A percentile compares a stretch with the other conserved stretches of the same genome.
Conservation (phyloP, 495 filamentous ascomycete genomes). For the Articulospora tetracladia region DNA sequence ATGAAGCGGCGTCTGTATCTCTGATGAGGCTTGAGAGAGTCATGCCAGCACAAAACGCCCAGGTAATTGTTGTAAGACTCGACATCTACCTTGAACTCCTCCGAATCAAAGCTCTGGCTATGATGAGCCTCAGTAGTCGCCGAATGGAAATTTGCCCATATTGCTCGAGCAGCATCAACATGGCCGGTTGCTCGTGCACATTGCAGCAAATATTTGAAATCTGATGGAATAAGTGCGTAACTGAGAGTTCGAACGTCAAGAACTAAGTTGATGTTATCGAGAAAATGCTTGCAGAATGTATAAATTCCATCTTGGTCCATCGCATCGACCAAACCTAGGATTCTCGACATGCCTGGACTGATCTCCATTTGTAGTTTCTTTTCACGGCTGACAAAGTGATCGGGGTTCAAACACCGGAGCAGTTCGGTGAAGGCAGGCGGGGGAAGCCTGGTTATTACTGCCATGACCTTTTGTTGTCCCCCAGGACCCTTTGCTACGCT, state of each 20-base stretch:
- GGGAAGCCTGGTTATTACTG: constrained; percentile 25
- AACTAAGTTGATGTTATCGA: constrained; percentile 34
- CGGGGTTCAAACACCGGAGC: constrained; percentile 42
- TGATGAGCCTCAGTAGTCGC: neutral
- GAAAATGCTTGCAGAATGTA: constrained; percentile 27
- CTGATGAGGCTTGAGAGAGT: constrained; percentile 25
- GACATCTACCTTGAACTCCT: constrained; percentile 27
- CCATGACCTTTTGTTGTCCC: neutral
- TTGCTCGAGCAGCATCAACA: constrained; percentile 34
- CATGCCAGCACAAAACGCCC: constrained; percentile 42
- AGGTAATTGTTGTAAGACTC: constrained; percentile 58
- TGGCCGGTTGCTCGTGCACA: constrained; percentile 49
- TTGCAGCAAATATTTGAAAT: constrained; percentile 54
- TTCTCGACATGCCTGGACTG: constrained; percentile 22
- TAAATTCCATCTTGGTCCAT: constrained; percentile 30
- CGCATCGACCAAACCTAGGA: constrained; percentile 14
- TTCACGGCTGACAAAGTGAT: constrained; percentile 26
- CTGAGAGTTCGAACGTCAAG: constrained; percentile 30
- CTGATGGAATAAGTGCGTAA: constrained; percentile 35
- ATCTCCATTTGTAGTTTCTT: constrained; percentile 24
- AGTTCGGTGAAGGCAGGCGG: constrained; percentile 43
- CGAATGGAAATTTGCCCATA: constrained; percentile 40
- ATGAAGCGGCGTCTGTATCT: constrained; percentile 39
- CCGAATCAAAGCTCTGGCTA: constrained; percentile 13
- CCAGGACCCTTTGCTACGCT: neutral